Percentiles rank a stretch among this genome's conserved stretches.
These are phyloP conservation scores for Colletotrichum lini DNA, from an alignment of 2,329 filamentous ascomycete species.

Conservation along the genomic window DNA sequence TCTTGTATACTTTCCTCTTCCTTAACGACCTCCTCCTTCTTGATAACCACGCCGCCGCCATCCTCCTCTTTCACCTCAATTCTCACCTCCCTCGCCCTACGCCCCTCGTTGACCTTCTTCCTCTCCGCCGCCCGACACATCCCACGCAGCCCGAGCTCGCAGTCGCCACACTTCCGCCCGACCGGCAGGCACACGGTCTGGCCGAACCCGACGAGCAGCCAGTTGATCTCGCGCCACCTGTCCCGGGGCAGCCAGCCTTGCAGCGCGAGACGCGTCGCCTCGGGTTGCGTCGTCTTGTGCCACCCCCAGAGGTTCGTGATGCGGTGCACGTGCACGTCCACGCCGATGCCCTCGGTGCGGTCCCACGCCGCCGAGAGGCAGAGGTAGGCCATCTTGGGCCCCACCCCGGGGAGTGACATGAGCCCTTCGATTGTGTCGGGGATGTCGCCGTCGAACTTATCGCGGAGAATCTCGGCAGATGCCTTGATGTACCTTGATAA, in stretches of 20 bases:
- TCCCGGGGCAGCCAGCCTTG: slow-evolving; percentile 88
- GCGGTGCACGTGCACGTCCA: slow-evolving; percentile 95
- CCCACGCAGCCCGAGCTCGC: slow-evolving; percentile 81
- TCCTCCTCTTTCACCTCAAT: slow-evolving; percentile 47
- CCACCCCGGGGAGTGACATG: slow-evolving; percentile 85
- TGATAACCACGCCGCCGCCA: slow-evolving; percentile 36
- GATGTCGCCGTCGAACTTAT: slow-evolving; percentile 81
- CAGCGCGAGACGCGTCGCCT: slow-evolving; percentile 83
- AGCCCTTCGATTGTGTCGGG: slow-evolving; percentile 83
- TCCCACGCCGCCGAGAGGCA: slow-evolving; percentile 82
- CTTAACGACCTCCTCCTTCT: slow-evolving; percentile 48
- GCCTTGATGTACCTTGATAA: slow-evolving; percentile 74
- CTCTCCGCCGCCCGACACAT: slow-evolving; percentile 82
- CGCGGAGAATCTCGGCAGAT: slow-evolving; percentile 79
- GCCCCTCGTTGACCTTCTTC: slow-evolving; percentile 72
- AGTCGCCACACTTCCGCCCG: slow-evolving; percentile 86
- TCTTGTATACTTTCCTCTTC: slow-evolving; percentile 50
- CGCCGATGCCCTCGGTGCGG: slow-evolving; percentile 82
- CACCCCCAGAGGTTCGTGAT: slow-evolving; percentile 96
- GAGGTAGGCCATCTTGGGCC: slow-evolving; percentile 95
- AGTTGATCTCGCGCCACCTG: slow-evolving; percentile 93
- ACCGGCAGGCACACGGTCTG: slow-evolving; percentile 89
- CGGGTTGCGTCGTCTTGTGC: slow-evolving; percentile 85
- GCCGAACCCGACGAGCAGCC: slow-evolving; percentile 87
- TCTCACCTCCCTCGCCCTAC: slow-evolving; percentile 60